phyloP scores from a whole-genome alignment of 139 green algal genomes.

The Limnomonas spitsbergensis region DNA sequence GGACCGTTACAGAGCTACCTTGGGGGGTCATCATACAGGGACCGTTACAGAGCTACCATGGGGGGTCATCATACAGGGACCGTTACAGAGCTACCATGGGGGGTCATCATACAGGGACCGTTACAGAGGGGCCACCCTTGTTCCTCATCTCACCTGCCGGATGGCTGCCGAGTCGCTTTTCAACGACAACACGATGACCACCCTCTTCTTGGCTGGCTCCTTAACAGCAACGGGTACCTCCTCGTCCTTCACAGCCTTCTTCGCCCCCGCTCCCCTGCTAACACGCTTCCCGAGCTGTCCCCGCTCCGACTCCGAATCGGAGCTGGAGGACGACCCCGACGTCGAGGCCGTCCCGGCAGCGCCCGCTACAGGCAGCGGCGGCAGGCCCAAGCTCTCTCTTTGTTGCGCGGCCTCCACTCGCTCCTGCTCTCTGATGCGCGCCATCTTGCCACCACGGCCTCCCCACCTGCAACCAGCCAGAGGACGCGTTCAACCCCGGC shows the following conservation, averaged over 20 bases:
- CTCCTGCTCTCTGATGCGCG: conserved; percentile 52
- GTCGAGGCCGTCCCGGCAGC: not conserved
- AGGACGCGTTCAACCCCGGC: too few relatives aligned
- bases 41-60: too few relatives aligned
- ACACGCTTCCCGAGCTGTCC: conserved; percentile 4
- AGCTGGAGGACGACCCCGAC: not conserved
- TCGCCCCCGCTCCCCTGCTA: not conserved
- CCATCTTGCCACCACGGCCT: conserved; percentile 76
- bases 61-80: too few relatives aligned
- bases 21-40: too few relatives aligned
- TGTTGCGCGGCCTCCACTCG: conserved; percentile 7
- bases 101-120: too few relatives aligned
- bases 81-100: too few relatives aligned
- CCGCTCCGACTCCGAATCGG: not conserved
- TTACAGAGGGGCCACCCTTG: too few relatives aligned
- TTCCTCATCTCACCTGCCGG: too few relatives aligned
- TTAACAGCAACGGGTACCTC: not conserved
- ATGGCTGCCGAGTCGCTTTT: too few relatives aligned
- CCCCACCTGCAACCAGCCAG: conserved; percentile 36
- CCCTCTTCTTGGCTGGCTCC: not conserved
- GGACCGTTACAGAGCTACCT: too few relatives aligned
- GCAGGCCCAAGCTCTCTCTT: not conserved
- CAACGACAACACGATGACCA: not conserved
- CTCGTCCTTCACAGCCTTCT: conserved; percentile 4
- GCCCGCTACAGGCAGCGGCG: not conserved